These are phyloP conservation scores for Capronia coronata DNA, from an alignment of 2,329 filamentous ascomycete genomes.

Conservation along the genomic window DNA sequence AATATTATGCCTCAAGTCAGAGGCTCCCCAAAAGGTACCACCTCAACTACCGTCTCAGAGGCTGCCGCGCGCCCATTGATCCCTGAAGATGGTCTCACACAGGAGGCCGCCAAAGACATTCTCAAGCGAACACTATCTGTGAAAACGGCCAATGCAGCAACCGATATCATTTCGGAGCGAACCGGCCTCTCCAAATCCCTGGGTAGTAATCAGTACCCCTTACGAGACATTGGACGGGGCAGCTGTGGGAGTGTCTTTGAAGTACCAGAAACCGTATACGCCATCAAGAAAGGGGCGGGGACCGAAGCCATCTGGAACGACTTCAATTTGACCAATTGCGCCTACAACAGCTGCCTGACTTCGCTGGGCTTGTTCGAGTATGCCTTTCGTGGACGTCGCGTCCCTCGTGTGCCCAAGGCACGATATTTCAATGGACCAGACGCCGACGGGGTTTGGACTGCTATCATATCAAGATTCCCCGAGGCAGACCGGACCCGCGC, in stretches of 20 bases:
- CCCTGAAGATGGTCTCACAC: not conserved
- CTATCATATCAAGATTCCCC: constrained; percentile 6
- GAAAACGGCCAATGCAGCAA: not conserved
- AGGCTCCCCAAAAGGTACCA: not conserved
- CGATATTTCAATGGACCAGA: constrained; percentile 8
- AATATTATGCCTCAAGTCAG: too few species aligned
- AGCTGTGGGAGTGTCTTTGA: constrained; percentile 20
- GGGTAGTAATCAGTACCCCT: not conserved
- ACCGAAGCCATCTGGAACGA: constrained; percentile 12
- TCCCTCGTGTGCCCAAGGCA: constrained; percentile 9
- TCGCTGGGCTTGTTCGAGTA: constrained; percentile 2
- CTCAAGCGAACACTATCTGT: constrained; percentile 5
- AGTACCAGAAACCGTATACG: constrained; percentile 4
- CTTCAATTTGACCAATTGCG: constrained; percentile 13
- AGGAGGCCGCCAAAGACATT: constrained; percentile 4
- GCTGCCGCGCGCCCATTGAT: not conserved
- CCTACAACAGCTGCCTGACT: constrained; percentile 12
- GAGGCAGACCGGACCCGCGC: constrained; percentile 5
- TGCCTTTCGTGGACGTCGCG: constrained; percentile 3
- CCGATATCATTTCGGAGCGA: not conserved
- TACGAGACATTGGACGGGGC: constrained; percentile 17
- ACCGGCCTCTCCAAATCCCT: not conserved
- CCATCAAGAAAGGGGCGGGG: constrained; percentile 12
- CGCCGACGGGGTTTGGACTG: constrained; percentile 2
- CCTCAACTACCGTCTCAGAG: not conserved